Evolutionary conservation across 2,329 filamentous ascomycete species (phyloP), one percentile per base, ranked within the genome.

Genomic region (Pseudogymnoascus sp.): DNA sequence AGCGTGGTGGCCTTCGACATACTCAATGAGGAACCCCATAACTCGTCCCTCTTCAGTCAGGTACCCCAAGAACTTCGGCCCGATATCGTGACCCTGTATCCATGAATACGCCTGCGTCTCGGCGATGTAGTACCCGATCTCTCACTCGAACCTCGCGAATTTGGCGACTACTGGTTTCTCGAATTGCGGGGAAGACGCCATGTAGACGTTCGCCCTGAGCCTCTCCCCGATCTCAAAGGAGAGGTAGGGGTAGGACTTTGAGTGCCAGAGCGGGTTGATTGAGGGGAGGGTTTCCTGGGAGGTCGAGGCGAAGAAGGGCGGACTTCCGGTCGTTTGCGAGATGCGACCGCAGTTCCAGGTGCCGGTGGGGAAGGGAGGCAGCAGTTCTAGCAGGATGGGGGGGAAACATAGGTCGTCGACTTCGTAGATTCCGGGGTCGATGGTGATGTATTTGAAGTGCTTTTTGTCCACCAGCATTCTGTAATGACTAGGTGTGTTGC

Each of bases 281-380:
- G 71, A 70, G 5, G 73, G 70, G 1, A 77, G 65, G 33, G 66
- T 60, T 49, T 63, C 65, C 16, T 68, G 69, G 58, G 64, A 62
- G 14, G 67, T 68, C 42, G 66, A 60, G 39, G 67, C 60, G 63
- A 76, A 76, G 65, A 66, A 62, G 1, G 71, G 67, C 55, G 64
- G 63, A 41, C 58, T 63, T 25, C 69, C 72, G 2, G 64, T 69
- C 5, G 63, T 55, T 38, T 67, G 66, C 23, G 69, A 66, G 42
- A 79, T 68, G 35, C 71, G 71, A 55, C 71, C 77, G 55, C 68
- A 66, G 62, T 78, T 79, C 76, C 76, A 79, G 64, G 75, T 72
- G 9, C 76, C 75, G 0, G 68, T 58, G 1, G 75, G 75, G 14
- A 78, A 73, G 4, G 69, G 67, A 3, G 77, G 76, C 8, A 79